Evolutionary conservation across 768 basidiomycete genomes (phyloP), one percentile per base, ranked within the genome.

Genomic region (Lactifluus subvellereus): DNA sequence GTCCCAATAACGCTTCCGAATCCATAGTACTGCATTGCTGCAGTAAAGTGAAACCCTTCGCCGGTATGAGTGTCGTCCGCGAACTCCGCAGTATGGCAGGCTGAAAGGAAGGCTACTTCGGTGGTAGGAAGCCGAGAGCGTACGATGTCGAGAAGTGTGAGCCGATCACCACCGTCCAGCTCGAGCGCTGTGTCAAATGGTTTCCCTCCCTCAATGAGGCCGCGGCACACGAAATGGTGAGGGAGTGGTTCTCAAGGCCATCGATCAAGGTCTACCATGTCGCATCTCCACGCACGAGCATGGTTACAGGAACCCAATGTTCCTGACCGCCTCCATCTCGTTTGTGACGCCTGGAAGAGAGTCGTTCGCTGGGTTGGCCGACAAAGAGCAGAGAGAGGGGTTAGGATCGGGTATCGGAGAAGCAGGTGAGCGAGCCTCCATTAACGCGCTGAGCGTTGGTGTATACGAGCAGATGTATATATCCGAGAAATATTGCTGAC

Each of bases 51-150:
- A 16, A 67, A 13, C 0, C 51, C 54, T 27, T 67, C 66, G n/a
- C 57, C 65, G 6, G 53, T 43, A 20, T 59, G 40, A 27, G 22
- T 56, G 22, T 33, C 30, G 6, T 55, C 35, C 18, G 40, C 51
- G 1, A 22, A 2, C 22, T 22, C 22, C 2, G 22, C 22, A 22
- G 22, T 22, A 22, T 22, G 22, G 22, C 38, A 20, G 42, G 3
- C 37, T 16, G 64, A 38, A 20, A 65, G 64, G 27, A 65, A 40
- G n/a, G 56, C 60, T 16, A 65, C 35, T 18, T 58, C 60, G n/a
- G 56, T 51, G 27, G 49, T 45, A 20, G 59, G 64, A 13, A 56
- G 22, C 55, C 54, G 20, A 45, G 37, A 57, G 18, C 6, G 64
- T 32, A 8, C 22, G 61, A 22, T 22, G 2, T 22, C 22, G 2